phyloP scores from a whole-genome alignment of 352 stramenopile species.

The Pythium rhizo-oryzae region DNA sequence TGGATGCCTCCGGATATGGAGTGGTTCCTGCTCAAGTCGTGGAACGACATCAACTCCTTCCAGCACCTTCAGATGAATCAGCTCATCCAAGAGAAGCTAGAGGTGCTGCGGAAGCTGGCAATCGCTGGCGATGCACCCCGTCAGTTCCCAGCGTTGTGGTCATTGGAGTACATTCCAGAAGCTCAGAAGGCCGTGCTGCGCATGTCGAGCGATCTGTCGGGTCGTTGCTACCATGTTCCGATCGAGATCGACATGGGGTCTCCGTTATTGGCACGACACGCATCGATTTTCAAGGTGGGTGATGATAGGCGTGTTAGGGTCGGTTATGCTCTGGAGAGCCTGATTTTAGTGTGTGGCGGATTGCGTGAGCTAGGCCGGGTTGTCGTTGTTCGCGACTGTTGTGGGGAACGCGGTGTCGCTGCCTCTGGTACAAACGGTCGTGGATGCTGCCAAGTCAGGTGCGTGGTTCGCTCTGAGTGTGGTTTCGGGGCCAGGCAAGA shows the following conservation, averaged over 20 bases:
- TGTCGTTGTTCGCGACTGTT: constrained; percentile 14
- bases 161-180: neutral
- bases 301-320: too few species aligned
- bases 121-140: constrained; percentile 1
- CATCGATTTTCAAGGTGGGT: constrained; percentile 5
- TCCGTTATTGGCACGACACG: constrained; percentile 6
- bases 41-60: constrained; percentile 13
- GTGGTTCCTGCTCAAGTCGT: constrained; percentile 23
- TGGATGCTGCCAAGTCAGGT: constrained; percentile 5
- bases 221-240: constrained; percentile 18
- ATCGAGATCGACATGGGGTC: constrained; percentile 17
- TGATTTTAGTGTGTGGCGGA: too few species aligned
- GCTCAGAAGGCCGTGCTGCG: neutral
- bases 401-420: constrained; percentile 6
- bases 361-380: neutral
- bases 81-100: constrained; percentile 5
- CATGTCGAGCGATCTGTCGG: constrained; percentile 23
- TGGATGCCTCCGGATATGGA: constrained; percentile 23
- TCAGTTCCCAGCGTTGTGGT: constrained; percentile 24
- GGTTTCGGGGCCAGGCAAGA: too few species aligned
- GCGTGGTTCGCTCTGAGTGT: too few species aligned
- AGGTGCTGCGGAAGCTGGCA: constrained; percentile 2
- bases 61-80: constrained; percentile 20
- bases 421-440: neutral
- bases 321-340: neutral